phyloP scores from a whole-genome alignment of 306 rosid genomes.

The Castanea sativa region DNA sequence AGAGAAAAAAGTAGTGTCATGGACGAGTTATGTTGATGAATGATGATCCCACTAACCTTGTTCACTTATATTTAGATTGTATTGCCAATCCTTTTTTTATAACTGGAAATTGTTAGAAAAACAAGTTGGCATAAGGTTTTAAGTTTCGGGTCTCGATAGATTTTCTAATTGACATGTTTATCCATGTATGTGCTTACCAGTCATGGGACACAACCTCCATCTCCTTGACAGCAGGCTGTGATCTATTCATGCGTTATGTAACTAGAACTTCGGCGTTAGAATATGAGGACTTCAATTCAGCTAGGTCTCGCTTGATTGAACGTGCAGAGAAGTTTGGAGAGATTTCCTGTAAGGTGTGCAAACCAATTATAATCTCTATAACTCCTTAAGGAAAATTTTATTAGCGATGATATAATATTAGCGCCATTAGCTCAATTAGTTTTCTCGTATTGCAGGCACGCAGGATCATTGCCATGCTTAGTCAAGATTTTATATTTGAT shows the following conservation, averaged over 20 bases:
- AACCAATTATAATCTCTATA: not conserved
- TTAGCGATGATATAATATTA: not conserved
- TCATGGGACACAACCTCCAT: constrained; percentile 85
- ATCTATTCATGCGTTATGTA: constrained; percentile 84
- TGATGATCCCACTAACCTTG: too few relatives aligned
- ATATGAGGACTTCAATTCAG: constrained; percentile 89
- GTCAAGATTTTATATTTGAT: constrained; percentile 89
- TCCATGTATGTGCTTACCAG: constrained; percentile 36
- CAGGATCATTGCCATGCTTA: constrained; percentile 77
- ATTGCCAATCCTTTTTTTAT: not conserved
- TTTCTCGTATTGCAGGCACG: constrained; percentile 64
- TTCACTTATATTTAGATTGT: too few relatives aligned
- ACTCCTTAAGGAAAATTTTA: not conserved
- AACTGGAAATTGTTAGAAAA: not conserved
- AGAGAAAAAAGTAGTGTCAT: not conserved
- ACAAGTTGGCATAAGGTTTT: not conserved
- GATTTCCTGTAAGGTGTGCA: constrained; percentile 71
- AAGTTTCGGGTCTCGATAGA: not conserved
- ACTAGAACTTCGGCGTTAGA: constrained; percentile 90
- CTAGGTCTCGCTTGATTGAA: constrained; percentile 82
- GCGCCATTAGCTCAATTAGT: not conserved
- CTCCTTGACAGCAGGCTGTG: constrained; percentile 91
- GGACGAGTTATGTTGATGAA: too few relatives aligned
- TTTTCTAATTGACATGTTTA: not conserved
- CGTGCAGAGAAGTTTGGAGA: constrained; percentile 99